Conservation (phyloP, 2,329 filamentous ascomycete species). For the Nannizziopsis barbatae region DNA sequence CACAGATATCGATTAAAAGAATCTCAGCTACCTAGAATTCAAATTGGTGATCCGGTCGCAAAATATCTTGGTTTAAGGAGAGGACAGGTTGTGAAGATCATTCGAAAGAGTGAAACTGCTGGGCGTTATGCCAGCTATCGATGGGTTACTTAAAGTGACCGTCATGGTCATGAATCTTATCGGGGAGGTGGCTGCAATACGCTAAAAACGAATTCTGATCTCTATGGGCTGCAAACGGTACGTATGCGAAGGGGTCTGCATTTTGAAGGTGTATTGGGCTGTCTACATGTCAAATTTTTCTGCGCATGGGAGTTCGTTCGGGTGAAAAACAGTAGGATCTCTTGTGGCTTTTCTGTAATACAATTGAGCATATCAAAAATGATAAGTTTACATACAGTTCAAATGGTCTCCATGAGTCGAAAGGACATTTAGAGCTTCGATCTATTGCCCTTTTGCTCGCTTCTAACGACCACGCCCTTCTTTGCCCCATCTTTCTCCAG, state of each 20-base stretch:
- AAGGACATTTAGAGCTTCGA: slow-evolving; percentile 6
- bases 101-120: slow-evolving; percentile 86
- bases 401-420: no score
- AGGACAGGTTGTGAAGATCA: slow-evolving; percentile 97
- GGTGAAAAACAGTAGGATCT: no score
- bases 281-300: no score
- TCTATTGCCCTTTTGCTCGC: not conserved
- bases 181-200: not conserved
- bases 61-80: slow-evolving; percentile 81
- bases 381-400: no score
- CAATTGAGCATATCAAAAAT: not conserved
- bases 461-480: slow-evolving; percentile 12
- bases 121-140: slow-evolving; percentile 94
- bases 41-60: slow-evolving; percentile 83
- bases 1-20: slow-evolving; percentile 92
- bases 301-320: no score
- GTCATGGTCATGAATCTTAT: not conserved
- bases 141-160: slow-evolving; percentile 49
- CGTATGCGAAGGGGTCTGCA: not conserved
- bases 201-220: not conserved
- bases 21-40: slow-evolving; percentile 86
- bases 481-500: slow-evolving; percentile 30
- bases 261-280: not conserved
- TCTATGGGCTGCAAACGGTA: not conserved
- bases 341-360: no score